A percentile compares a stretch with the other conserved stretches of the same genome.
phyloP scores from a whole-genome alignment of 1,284 basidiomycete species.

The Puccinia novopanici region DNA sequence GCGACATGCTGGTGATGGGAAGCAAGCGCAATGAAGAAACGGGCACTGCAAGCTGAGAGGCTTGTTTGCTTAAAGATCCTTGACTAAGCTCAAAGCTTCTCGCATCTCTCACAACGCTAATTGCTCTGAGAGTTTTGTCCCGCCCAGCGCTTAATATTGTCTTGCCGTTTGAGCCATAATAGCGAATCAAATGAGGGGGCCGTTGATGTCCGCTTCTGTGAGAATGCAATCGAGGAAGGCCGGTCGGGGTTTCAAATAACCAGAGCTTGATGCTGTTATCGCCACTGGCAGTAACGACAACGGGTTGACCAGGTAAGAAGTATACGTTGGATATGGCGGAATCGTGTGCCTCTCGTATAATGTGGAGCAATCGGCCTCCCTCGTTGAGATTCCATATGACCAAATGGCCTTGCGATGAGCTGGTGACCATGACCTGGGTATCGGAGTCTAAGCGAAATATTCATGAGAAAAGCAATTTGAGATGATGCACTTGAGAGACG shows the following conservation, averaged over 20 bases:
- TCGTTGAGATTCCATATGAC: constrained; percentile 87
- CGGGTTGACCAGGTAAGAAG: constrained; percentile 86
- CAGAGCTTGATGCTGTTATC: constrained; percentile 96
- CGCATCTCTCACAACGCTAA: constrained; percentile 89
- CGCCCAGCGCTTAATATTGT: constrained; percentile 78
- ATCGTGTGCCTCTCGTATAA: constrained; percentile 82
- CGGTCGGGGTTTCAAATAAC: constrained; percentile 88
- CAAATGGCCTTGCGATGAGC: constrained; percentile 80
- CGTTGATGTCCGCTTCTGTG: constrained; percentile 86
- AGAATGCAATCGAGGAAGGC: constrained; percentile 83
- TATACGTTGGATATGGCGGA: constrained; percentile 75
- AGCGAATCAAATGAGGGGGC: constrained; percentile 87
- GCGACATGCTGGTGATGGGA: constrained; percentile 73
- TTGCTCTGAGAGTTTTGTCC: constrained; percentile 84
- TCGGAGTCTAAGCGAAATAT: constrained; percentile 49
- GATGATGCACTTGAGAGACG: background rate
- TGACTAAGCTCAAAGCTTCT: constrained; percentile 92
- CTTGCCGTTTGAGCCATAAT: constrained; percentile 95
- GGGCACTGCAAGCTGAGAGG: constrained; percentile 75
- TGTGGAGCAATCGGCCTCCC: constrained; percentile 76
- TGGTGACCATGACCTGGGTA: constrained; percentile 72
- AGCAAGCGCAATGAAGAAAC: constrained; percentile 72
- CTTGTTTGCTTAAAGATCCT: constrained; percentile 83
- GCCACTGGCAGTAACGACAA: constrained; percentile 80
- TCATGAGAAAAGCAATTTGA: background rate